Evolutionary conservation across 176 grass and related monocot genomes (phyloP), one percentile per base, ranked within the genome.

Genomic region (Cenchrus purpureus): DNA sequence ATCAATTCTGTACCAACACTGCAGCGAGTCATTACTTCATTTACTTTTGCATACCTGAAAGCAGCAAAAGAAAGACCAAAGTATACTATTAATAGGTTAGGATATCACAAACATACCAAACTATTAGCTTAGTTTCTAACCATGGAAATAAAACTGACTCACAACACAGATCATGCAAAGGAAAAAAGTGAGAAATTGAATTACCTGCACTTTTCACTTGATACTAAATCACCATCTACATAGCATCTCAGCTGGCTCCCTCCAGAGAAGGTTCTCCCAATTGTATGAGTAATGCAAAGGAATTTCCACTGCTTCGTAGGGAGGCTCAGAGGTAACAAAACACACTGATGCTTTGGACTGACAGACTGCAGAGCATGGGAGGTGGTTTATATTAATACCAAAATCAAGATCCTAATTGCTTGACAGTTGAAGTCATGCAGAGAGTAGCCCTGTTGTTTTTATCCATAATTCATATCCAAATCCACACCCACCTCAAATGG

Each of bases 21-120:
- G 81, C 96, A 98, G 22, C 91, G 83, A 68, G 93, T 92, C 91
- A 98, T 95, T 86, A 78, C 66, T 70, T 98, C 96, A 76, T 87
- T 94, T 70, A 98, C 96, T 89, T 98, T 98, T 82, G 93, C 86
- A 83, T 95, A 98, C 86, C 96, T 98, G 83, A 77, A 76, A 90
- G 31, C 70, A 88, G 22, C 71, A 54, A 94, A 89, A 63, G 7
- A 83, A 77, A 45, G 65, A 76, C 50, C 69, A 67, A 12, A 69
- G 82, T 37, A 88, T 68, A 57, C 56, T 78, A 51, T 29, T 83
- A 82, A 58, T 66, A 65, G 22, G 55, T 15, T 65, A 82, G 28
- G 52, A 87, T 87, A 45, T 78, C 42, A 68, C 49, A 74, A 75
- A 75, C 15, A 54, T 50, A 64, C 3, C 16, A 70, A 71, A 77